Evolutionary conservation across 2,329 filamentous ascomycete species (phyloP).

Genomic region (Metarhizium guizhouense): DNA sequence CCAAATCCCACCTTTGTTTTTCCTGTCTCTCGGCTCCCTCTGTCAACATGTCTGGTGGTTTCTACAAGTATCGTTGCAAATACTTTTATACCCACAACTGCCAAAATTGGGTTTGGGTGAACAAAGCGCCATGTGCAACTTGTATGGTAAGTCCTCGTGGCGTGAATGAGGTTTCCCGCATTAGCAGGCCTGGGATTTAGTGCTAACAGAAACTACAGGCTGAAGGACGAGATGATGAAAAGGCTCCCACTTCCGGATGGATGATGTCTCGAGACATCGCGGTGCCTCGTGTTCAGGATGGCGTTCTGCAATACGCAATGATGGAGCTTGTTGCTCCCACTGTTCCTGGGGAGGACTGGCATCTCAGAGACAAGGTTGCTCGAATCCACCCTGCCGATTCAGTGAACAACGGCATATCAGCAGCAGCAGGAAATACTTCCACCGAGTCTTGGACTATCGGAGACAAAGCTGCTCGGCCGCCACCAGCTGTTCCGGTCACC

Average conservation of each 20-base stretch:
- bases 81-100: conserved; percentile 44
- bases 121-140: conserved; percentile 37
- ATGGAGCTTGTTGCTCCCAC: conserved; percentile 34
- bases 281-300: conserved; percentile 35
- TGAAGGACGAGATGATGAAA: conserved; percentile 37
- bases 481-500: conserved; percentile 7
- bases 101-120: conserved; percentile 45
- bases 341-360: conserved; percentile 29
- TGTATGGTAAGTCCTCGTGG: conserved; percentile 34
- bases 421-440: conserved; percentile 8
- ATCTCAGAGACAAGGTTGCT: conserved; percentile 17
- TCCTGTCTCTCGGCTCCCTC: neutral
- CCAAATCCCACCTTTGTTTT: neutral
- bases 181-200: neutral
- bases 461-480: conserved; percentile 7
- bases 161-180: neutral
- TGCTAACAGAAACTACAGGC: conserved; percentile 26
- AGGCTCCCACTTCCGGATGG: conserved; percentile 17
- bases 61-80: conserved; percentile 47
- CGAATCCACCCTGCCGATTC: conserved; percentile 5
- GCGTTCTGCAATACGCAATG: conserved; percentile 36
- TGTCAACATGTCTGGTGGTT: conserved; percentile 27
- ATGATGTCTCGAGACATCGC: conserved; percentile 30
- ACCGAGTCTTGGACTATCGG: conserved; percentile 25
- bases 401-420: conserved; percentile 4